phyloP scores from a whole-genome alignment of 2,329 filamentous ascomycete species.

The Fusarium sterilihyphosum region DNA sequence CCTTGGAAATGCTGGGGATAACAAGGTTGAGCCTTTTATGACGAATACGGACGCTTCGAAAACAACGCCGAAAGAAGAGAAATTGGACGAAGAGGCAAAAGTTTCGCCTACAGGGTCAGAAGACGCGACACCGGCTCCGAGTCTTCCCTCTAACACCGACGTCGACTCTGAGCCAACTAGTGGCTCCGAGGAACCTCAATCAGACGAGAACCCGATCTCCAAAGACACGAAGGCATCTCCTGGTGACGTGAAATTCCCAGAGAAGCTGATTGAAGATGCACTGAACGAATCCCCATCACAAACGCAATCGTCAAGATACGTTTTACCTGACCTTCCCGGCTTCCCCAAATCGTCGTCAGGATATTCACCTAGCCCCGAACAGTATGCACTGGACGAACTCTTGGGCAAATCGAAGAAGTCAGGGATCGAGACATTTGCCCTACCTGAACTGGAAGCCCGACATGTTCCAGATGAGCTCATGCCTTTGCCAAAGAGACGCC shows the following conservation, averaged over 20 bases:
- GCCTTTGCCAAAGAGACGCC: background rate
- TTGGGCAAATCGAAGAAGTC: background rate
- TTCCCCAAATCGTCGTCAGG: background rate
- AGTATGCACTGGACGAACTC: background rate
- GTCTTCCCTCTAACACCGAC: background rate
- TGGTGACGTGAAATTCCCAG: background rate
- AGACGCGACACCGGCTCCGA: background rate
- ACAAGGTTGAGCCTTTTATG: constrained; percentile 42
- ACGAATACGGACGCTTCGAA: background rate
- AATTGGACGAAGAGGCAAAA: background rate
- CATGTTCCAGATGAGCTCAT: background rate
- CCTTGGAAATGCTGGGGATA: constrained; percentile 29
- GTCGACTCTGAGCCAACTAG: background rate
- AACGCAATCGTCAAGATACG: background rate
- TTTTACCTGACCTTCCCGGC: background rate
- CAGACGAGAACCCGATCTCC: background rate
- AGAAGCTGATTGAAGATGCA: background rate
- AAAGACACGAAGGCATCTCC: background rate
- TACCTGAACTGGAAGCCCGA: constrained; percentile 10
- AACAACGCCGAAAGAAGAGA: background rate
- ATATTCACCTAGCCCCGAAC: background rate
- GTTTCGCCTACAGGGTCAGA: background rate
- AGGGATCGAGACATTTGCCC: background rate
- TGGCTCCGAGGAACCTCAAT: background rate
- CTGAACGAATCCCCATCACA: background rate